phyloP scores from a whole-genome alignment of 176 grass and related monocot genomes.

The Cymbopogon citratus region DNA sequence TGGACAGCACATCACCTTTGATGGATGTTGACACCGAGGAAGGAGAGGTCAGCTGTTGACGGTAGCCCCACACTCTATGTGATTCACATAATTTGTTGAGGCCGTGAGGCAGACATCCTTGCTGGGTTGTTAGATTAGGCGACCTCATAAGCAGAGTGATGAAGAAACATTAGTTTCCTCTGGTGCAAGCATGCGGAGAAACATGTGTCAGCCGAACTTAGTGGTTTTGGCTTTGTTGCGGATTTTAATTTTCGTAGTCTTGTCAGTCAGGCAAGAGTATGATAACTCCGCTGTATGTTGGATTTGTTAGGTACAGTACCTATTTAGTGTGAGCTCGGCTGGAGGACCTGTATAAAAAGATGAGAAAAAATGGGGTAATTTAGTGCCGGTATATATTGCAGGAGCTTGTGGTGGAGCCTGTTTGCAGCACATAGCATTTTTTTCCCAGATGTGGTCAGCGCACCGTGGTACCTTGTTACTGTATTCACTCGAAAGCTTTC shows the following conservation, averaged over 20 bases:
- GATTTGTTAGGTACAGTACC: constrained; percentile 6
- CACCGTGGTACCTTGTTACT: background rate
- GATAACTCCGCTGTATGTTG: background rate
- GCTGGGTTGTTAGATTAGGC: constrained; percentile 15
- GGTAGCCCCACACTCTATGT: background rate
- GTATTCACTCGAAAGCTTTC: background rate
- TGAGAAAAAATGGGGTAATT: background rate
- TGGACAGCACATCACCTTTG: background rate
- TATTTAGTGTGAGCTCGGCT: constrained; percentile 9
- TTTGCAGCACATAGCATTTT: too few relatives aligned
- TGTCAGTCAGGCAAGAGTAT: background rate
- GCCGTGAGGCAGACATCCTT: background rate
- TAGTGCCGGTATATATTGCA: constrained; percentile 23
- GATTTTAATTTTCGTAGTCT: background rate
- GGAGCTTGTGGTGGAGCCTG: background rate
- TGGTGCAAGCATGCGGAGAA: constrained; percentile 7
- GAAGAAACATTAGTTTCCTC: background rate
- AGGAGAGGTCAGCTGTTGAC: constrained; percentile 50
- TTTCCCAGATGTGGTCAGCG: too few relatives aligned
- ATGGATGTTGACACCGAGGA: constrained; percentile 43
- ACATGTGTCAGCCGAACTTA: background rate
- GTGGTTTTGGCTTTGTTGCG: background rate
- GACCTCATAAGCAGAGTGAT: constrained; percentile 24
- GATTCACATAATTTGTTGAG: background rate
- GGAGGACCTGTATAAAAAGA: constrained; percentile 15